Conservation (phyloP, 306 rosid genomes). For the Argentina anserina region DNA sequence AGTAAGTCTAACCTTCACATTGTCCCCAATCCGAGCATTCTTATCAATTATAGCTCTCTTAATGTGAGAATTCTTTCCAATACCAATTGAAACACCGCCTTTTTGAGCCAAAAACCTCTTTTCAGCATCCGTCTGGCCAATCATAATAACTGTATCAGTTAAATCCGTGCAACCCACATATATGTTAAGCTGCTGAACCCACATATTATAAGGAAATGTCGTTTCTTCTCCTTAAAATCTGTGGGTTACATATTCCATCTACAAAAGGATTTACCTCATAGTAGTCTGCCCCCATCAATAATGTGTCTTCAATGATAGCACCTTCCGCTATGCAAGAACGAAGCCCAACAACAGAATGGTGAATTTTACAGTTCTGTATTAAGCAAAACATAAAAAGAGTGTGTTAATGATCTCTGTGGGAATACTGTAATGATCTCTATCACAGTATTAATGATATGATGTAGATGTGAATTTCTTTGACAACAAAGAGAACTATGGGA, state of each 20-base stretch:
- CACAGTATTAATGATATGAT: neutral
- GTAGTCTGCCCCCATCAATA: conserved; percentile 98
- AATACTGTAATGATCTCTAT: neutral
- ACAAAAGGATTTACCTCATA: conserved; percentile 62
- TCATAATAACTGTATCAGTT: conserved; percentile 9
- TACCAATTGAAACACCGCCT: conserved; percentile 92
- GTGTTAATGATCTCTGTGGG: conserved; percentile 17
- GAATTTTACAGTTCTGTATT: conserved; percentile 89
- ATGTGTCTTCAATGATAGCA: conserved; percentile 87
- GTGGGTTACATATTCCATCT: neutral
- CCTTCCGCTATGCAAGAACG: conserved; percentile 97
- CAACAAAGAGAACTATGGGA: conserved; percentile 2
- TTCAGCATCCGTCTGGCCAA: conserved; percentile 72
- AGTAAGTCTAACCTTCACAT: conserved; percentile 59
- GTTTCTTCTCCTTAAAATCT: no score
- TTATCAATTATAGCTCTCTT: conserved; percentile 96
- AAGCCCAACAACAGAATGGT: conserved; percentile 90
- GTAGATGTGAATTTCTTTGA: neutral
- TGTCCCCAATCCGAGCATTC: conserved; percentile 91
- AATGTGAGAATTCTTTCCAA: conserved; percentile 83
- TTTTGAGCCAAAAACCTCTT: conserved; percentile 76
- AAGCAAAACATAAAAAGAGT: conserved; percentile 4
- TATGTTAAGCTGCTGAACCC: neutral
- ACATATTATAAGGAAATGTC: neutral
- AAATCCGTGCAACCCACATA: neutral